Evolutionary conservation across 306 rosid genomes (phyloP).

Genomic region (Sicyos edulis): DNA sequence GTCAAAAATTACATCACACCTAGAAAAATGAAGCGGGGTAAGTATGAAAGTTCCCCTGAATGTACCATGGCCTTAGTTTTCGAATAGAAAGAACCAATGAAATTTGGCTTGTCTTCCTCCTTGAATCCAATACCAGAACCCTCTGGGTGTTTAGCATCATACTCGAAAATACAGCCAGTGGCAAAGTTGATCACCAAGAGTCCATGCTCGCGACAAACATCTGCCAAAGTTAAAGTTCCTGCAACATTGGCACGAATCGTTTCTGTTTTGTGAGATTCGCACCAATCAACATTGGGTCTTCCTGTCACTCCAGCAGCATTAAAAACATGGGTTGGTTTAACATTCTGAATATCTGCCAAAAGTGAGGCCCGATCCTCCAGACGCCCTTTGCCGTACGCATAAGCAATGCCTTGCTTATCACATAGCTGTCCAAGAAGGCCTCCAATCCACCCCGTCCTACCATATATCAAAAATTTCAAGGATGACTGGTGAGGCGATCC

Average conservation of each 20-base stretch:
- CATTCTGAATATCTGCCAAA: constrained; percentile 28
- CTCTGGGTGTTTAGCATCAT: constrained; percentile 52
- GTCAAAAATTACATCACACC: background rate
- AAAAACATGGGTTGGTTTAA: constrained; percentile 47
- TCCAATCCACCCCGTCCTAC: constrained; percentile 32
- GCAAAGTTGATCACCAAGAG: constrained; percentile 62
- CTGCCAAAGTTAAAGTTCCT: constrained; percentile 35
- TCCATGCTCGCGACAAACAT: constrained; percentile 54
- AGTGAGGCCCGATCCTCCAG: constrained; percentile 30
- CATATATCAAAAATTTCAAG: constrained; percentile 42
- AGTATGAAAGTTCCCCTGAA: background rate
- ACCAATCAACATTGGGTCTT: constrained; percentile 27
- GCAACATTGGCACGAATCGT: constrained; percentile 27
- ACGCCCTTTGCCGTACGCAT: constrained; percentile 32
- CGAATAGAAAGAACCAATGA: constrained; percentile 63
- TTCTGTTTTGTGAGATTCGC: constrained; percentile 32
- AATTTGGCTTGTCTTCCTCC: constrained; percentile 68
- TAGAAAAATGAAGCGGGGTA: no score
- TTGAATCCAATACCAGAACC: constrained; percentile 65
- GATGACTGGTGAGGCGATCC: constrained; percentile 13
- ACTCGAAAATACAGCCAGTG: constrained; percentile 68
- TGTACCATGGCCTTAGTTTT: constrained; percentile 71
- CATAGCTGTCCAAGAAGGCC: constrained; percentile 33
- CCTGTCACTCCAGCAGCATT: constrained; percentile 38
- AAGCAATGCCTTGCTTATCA: constrained; percentile 37